These are phyloP conservation scores for Populus hybrid DNA, from an alignment of 441 rosid species.

Conservation along the genomic window DNA sequence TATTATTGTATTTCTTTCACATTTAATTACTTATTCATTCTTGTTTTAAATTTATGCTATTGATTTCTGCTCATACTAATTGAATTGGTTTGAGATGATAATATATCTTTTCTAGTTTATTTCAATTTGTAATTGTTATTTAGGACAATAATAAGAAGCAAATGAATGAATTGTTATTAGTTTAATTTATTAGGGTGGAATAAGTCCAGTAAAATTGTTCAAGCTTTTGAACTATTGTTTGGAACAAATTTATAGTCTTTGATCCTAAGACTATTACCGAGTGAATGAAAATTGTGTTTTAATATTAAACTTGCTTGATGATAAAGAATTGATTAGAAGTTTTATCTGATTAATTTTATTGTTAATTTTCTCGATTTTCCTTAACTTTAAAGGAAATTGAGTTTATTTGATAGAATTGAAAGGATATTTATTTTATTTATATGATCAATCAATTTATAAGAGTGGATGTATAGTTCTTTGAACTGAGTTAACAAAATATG, in stretches of 20 bases:
- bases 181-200: too few species aligned
- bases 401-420: not conserved
- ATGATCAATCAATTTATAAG: not conserved
- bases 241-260: accelerated
- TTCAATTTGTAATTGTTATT: too few species aligned
- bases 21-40: too few species aligned
- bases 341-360: not conserved
- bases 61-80: too few species aligned
- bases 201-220: not conserved
- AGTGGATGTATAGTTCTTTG: not conserved
- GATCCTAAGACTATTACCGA: not conserved
- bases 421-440: not conserved
- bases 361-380: not conserved
- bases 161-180: too few species aligned
- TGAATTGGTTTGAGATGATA: too few species aligned
- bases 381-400: not conserved
- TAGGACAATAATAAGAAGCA: too few species aligned
- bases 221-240: not conserved
- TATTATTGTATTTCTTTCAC: too few species aligned
- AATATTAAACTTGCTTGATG: not conserved
- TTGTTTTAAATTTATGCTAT: too few species aligned
- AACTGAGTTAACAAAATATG: not conserved
- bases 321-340: not conserved
- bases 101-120: too few species aligned
- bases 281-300: not conserved